These are phyloP conservation scores for Conticribra guillardii DNA, from an alignment of 108 stramenopile genomes.

Conservation along the genomic window DNA sequence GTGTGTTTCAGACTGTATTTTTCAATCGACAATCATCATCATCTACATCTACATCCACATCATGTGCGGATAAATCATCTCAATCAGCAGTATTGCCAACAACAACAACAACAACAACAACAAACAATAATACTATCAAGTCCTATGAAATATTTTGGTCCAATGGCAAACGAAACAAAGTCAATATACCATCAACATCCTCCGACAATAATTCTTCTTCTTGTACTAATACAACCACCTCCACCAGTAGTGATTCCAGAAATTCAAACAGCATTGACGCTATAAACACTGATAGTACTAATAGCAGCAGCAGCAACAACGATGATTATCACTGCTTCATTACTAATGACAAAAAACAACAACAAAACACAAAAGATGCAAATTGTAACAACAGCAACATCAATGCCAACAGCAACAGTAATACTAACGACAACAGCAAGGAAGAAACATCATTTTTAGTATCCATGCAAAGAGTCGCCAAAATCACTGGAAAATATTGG, in stretches of 20 bases:
- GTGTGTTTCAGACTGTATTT: slow-evolving; percentile 2
- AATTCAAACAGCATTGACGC: too few species aligned
- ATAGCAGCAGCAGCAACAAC: too few species aligned
- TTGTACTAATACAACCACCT: too few species aligned
- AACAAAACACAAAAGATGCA: neutral
- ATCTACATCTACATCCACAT: too few species aligned
- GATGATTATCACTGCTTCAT: too few species aligned
- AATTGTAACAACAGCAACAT: neutral
- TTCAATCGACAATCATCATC: too few species aligned
- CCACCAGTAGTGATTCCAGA: too few species aligned
- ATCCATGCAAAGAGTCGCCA: slow-evolving; percentile 61
- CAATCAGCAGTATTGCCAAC: too few species aligned
- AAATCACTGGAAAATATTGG: slow-evolving; percentile 51
- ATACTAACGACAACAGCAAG: slow-evolving; percentile 4
- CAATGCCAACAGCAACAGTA: slow-evolving; percentile 1
- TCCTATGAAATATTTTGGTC: slow-evolving; percentile 50
- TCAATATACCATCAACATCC: neutral
- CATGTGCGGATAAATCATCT: too few species aligned
- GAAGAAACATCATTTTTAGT: slow-evolving; percentile 38
- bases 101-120: too few species aligned
- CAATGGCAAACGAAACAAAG: slow-evolving; percentile 32
- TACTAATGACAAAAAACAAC: too few species aligned
- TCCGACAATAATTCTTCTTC: neutral
- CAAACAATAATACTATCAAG: slow-evolving; percentile 5
- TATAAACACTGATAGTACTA: too few species aligned